phyloP scores from a whole-genome alignment of 495 filamentous ascomycete genomes.

The Penicillium longicatenatum region DNA sequence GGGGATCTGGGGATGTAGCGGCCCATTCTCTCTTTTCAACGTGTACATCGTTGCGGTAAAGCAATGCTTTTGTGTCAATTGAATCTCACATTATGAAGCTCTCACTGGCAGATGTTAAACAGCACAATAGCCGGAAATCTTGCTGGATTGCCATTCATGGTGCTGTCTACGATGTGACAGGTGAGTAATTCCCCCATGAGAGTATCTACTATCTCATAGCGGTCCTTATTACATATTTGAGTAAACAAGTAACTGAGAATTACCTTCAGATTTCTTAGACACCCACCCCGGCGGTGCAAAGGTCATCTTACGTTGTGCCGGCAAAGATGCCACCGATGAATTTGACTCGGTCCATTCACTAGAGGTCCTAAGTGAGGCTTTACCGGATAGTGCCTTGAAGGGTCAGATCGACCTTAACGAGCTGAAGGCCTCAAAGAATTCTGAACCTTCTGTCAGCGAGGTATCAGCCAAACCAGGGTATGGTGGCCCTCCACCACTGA shows the following conservation, averaged over 20 bases:
- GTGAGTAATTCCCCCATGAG: too few relatives aligned
- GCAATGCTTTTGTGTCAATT: neutral
- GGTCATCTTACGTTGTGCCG: constrained; percentile 83
- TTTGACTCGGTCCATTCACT: constrained; percentile 82
- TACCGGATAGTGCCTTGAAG: constrained; percentile 22
- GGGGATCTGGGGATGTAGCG: neutral
- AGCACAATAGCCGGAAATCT: constrained; percentile 67
- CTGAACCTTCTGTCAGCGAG: neutral
- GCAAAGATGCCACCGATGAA: constrained; percentile 82
- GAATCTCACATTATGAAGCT: constrained; percentile 15
- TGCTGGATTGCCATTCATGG: constrained; percentile 84
- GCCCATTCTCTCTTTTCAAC: neutral
- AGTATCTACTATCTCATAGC: too few relatives aligned
- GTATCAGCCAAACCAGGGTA: neutral
- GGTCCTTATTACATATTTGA: too few relatives aligned
- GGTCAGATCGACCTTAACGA: constrained; percentile 26
- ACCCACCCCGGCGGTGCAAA: constrained; percentile 77
- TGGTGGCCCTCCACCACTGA: constrained; percentile 52
- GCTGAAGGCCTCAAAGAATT: neutral
- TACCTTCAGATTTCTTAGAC: constrained; percentile 36
- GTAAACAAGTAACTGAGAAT: neutral
- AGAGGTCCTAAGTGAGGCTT: constrained; percentile 42
- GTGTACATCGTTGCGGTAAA: neutral
- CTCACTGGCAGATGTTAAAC: constrained; percentile 55
- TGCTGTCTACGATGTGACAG: constrained; percentile 80